Evolutionary conservation across 192 early-diverging fungal genomes (phyloP), one percentile per base, ranked within the genome.

Genomic region (Gryganskiella cystojenkinii): DNA sequence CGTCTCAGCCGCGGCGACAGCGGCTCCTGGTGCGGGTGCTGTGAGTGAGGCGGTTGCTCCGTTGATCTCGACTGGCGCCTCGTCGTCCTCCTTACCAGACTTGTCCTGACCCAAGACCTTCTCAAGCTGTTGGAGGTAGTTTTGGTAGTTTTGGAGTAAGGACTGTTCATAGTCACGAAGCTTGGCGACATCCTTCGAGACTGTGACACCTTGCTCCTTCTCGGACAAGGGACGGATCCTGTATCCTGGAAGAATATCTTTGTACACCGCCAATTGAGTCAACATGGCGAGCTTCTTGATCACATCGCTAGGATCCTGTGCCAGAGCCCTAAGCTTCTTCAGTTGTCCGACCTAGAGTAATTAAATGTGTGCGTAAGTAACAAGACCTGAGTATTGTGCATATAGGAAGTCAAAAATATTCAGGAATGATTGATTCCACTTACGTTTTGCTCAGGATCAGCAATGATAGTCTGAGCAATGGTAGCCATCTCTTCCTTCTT

Each of bases 221-320:
- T 92, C 96, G 0, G 94, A 90, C 64, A 96, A 83, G 40, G 92
- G 85, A 35, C 96, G 92, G 58, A 99, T 98, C 24, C 95, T 89
- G 83, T 99, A 99, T 80, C 92, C 95, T 3, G 97, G 97, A 37
- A 98, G 86, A 78, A 99, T 93, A 72, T 99, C 97, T 63, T 95
- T 91, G 85, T 93, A 99, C 4, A 99, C 93, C 0, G 94, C 94
- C 33, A 98, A 84, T 80, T 96, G 95, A 11, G 95, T 95, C 53
- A 98, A 73, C 28, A 97, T 71, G 0, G 90, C 91, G 35, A 99
- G 70, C 51, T 93, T 92, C 60, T 88, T 86, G 46, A 96, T 86
- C 13, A 84, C 84, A 5, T 71, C 56, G 60, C 92, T 91, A 5
- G 81, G 82, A 51, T 92, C 90, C 17, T 82, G 81, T 45, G 89